phyloP scores from a whole-genome alignment of 2,329 filamentous ascomycete genomes.

The Fusarium longipes region DNA sequence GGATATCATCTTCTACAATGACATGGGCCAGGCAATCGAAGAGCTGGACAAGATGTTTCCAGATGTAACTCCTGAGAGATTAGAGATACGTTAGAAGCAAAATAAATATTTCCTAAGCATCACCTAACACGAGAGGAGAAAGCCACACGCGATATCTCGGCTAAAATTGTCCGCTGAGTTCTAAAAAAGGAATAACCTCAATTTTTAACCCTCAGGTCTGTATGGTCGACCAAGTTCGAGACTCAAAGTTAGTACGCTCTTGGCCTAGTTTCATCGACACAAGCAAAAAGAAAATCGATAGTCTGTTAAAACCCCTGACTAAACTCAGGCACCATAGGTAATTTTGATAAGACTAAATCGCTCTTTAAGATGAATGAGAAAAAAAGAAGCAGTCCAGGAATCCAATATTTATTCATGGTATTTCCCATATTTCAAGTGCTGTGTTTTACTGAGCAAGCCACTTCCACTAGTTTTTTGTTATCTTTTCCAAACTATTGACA shows the following conservation, averaged over 20 bases:
- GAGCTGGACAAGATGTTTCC: too few species aligned
- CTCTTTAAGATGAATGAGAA: neutral
- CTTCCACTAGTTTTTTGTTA: neutral
- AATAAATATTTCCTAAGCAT: neutral
- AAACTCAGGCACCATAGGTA: neutral
- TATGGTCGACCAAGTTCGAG: neutral
- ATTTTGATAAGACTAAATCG: neutral
- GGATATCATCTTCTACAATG: neutral
- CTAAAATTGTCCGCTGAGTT: too few species aligned
- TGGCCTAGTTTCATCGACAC: neutral
- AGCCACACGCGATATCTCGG: neutral
- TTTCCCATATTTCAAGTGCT: neutral
- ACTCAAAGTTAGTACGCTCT: neutral
- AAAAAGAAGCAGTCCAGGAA: too few species aligned
- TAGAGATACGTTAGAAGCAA: neutral
- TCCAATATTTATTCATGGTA: neutral
- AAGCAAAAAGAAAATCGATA: conserved; percentile 2
- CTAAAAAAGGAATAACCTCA: neutral
- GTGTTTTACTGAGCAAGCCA: too few species aligned
- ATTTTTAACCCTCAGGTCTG: too few species aligned
- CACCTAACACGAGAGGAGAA: neutral
- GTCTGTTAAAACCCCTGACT: conserved; percentile 8
- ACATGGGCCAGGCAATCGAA: neutral
- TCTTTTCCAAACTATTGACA: neutral
- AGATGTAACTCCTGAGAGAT: too few species aligned